Evolutionary conservation across 108 stramenopile species (phyloP), one percentile per base, ranked within the genome.

Genomic region (Nannochloropsis gaditana): DNA sequence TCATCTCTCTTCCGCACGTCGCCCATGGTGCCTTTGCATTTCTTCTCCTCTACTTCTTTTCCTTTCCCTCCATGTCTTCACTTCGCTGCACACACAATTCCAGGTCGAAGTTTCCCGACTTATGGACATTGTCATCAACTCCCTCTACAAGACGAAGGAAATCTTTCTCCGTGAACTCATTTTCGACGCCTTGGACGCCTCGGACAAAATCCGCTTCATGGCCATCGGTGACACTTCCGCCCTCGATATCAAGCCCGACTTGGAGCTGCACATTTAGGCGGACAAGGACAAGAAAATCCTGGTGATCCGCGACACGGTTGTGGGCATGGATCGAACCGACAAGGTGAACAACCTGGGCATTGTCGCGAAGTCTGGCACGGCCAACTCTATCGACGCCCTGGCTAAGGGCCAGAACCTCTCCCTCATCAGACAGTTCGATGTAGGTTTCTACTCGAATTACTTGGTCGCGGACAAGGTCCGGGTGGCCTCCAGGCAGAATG

Each of bases 41-140:
- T n/a, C n/a, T n/a, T n/a, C n/a, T n/a, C n/a, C 42, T 42, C 42
- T 80, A 42, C 9, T n/a, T 21, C n/a, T 82, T 82, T 11, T 41
- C n/a, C n/a, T 41, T 11, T 17, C 21, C 10, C 11, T 21, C 44
- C 42, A 9, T 43, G 9, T 11, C 43, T 19, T 43, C 50, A 11
- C 83, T 83, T 19, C 44, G 31, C 83, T 83, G 82, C 47, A 50
- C 42, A 44, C 41, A 44, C 87, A 93, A 84, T 99, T 98, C 91
- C 96, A 99, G 85, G 97, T 98, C 44, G 98, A 99, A 89, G 97
- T 98, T 11, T 92, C 94, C 86, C 94, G 96, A 19, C 96, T 99
- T 93, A 92, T 99, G 89, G 98, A 99, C 91, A 99, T 99, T 90
- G 96, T 99, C 89, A 95, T 99, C 89, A 98, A 99, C 92, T 96